Base-by-base conservation (phyloP, 2,329 filamentous ascomycete species). In the Purpureocillium takamizusanense region DNA sequence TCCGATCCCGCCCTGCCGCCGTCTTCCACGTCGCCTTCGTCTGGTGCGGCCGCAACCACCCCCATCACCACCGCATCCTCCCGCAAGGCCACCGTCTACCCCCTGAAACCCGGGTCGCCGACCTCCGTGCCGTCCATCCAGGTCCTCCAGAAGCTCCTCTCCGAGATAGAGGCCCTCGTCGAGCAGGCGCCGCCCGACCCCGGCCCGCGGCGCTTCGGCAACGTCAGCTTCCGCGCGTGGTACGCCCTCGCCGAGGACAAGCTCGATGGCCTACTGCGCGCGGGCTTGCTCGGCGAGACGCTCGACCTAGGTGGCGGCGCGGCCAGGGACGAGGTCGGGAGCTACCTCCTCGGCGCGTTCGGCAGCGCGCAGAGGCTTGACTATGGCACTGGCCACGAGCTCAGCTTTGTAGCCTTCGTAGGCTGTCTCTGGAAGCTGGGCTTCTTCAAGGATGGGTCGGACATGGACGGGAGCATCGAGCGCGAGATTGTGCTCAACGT, bases 381-480 rank as follows among this genome's bases (percentile, higher is more conserved):
- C 62, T 98, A 95, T 55, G 92, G 92, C 2, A 97, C 92, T 0
- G 92, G 92, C 0, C 92, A 98, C 58, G 92, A 98, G 56, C 67
- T 98, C 37, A 95, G 86, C 61, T 98, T 98, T 52, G 60, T 97
- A 7, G 90, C 92, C 1, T 98, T 98, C 46, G 59, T 98, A 6
- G 89, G 80, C 4, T 81, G 84, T 42, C 67, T 98, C 5, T 98
- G 90, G 89, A 95, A 95, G 59, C 68, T 98, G 3, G 81, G 83
- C 33, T 81, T 75, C 13, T 97, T 98, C 55, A 64, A 70, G 3
- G 66, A 74, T n/a, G 73, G 69, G 2, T 50, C 56, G 7, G 44
- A 59, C 21, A 10, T 6, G 28, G 65, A 63, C 30, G 73, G 71
- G 44, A 63, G 78, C 55, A 51, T 81, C 59, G 88, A 95, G 61